These are phyloP conservation scores for Colletotrichum incanum DNA, from an alignment of 2,329 filamentous ascomycete genomes.

Conservation along the genomic window DNA sequence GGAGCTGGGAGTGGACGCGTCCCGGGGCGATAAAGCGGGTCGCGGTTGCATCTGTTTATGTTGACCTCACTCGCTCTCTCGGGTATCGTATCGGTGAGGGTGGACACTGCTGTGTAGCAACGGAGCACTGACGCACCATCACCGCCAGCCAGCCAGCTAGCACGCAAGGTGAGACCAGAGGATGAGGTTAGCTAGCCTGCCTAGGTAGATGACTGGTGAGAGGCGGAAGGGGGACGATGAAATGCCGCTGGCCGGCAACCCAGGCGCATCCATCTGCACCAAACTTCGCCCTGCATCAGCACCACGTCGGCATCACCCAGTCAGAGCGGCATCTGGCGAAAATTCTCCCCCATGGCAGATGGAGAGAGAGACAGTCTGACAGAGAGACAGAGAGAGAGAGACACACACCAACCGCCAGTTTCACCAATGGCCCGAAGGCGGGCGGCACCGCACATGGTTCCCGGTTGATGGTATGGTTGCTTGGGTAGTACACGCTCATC, in stretches of 20 bases:
- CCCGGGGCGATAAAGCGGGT: constrained; percentile 7
- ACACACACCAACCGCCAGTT: constrained; percentile 5
- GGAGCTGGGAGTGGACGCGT: constrained; percentile 6
- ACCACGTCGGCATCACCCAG: constrained; percentile 22
- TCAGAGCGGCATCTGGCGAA: constrained; percentile 16
- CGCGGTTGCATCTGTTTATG: constrained; percentile 20
- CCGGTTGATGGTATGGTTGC: background rate
- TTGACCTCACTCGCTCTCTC: constrained; percentile 5
- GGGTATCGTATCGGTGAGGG: background rate
- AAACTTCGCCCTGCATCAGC: constrained; percentile 20
- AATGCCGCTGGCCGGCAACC: background rate
- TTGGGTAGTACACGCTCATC: background rate
- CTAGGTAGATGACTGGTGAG: background rate
- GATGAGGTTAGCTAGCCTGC: background rate
- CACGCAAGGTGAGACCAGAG: background rate
- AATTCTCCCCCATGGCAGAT: constrained; percentile 16
- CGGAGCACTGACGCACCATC: background rate
- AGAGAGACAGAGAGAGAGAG: background rate
- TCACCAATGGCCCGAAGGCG: background rate
- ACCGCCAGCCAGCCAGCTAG: background rate
- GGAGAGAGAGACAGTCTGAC: background rate
- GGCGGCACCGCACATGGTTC: constrained; percentile 2
- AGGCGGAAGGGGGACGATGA: background rate
- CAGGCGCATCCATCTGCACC: constrained; percentile 14
- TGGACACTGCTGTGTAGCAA: background rate